Evolutionary conservation across 441 rosid species (phyloP).

Genomic region (Erysimum cheiri): DNA sequence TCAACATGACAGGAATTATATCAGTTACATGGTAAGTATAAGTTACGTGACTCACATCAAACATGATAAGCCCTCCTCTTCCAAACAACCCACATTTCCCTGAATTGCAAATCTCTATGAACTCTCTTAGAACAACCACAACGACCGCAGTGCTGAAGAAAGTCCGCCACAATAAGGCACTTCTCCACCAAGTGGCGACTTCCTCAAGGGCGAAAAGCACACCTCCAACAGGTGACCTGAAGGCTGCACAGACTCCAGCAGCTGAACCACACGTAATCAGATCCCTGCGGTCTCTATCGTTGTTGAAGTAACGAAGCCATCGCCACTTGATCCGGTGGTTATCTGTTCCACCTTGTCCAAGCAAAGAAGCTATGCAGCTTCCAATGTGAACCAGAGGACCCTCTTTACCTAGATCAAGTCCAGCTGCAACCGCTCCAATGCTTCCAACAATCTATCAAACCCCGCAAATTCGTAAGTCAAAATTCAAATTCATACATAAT

Average conservation of each 20-base stretch:
- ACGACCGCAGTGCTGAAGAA: slow-evolving; percentile 93
- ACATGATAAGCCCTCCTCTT: slow-evolving; percentile 85
- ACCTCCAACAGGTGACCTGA: slow-evolving; percentile 93
- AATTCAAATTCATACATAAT: background rate
- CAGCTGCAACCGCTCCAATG: slow-evolving; percentile 93
- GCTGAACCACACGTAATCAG: slow-evolving; percentile 88
- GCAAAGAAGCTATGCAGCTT: slow-evolving; percentile 82
- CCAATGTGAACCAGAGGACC: slow-evolving; percentile 95
- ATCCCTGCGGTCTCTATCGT: slow-evolving; percentile 89
- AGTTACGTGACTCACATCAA: slow-evolving; percentile 75
- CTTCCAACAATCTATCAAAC: slow-evolving; percentile 77
- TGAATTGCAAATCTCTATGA: slow-evolving; percentile 79
- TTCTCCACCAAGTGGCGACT: slow-evolving; percentile 99
- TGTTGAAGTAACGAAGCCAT: slow-evolving; percentile 96
- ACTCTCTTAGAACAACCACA: slow-evolving; percentile 77
- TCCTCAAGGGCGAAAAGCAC: slow-evolving; percentile 89
- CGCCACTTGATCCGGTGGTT: slow-evolving; percentile 72
- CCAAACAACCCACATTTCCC: slow-evolving; percentile 95
- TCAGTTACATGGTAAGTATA: slow-evolving; percentile 62
- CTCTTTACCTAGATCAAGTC: slow-evolving; percentile 89
- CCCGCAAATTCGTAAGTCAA: slow-evolving; percentile 1
- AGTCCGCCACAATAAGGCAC: slow-evolving; percentile 89
- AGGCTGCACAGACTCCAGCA: slow-evolving; percentile 94
- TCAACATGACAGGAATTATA: slow-evolving; percentile 63
- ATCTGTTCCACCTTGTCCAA: slow-evolving; percentile 90